phyloP scores from a whole-genome alignment of 768 basidiomycete genomes.

The Boletus subcaerulescens region DNA sequence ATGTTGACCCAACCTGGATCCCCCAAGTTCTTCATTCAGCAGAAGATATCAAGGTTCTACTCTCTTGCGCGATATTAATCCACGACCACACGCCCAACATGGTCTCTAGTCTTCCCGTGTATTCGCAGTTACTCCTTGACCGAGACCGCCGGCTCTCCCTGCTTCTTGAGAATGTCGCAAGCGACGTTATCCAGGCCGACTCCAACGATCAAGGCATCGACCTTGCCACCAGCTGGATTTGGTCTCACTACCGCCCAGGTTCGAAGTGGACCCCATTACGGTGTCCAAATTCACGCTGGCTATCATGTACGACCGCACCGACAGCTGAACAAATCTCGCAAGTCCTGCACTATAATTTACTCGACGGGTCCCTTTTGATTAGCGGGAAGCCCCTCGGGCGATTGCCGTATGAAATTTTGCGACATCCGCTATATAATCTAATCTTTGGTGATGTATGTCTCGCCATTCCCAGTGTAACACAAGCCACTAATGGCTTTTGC shows the following conservation, averaged over 20 bases:
- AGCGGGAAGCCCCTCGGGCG: constrained; percentile 26
- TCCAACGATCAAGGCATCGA: constrained; percentile 11
- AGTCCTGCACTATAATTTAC: constrained; percentile 18
- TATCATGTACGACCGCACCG: constrained; percentile 15
- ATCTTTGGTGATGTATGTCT: constrained; percentile 23
- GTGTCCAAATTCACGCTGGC: constrained; percentile 20
- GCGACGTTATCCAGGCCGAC: not conserved
- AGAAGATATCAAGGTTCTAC: constrained; percentile 22
- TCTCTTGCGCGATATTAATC: constrained; percentile 25
- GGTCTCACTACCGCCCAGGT: constrained; percentile 24
- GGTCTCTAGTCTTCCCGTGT: not conserved
- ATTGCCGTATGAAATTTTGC: constrained; percentile 18
- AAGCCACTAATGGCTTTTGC: not conserved
- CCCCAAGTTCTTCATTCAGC: constrained; percentile 14
- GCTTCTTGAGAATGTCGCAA: constrained; percentile 15
- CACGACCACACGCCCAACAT: constrained; percentile 24
- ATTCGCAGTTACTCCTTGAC: constrained; percentile 22
- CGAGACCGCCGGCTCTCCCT: constrained; percentile 32
- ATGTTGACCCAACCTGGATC: constrained; percentile 18
- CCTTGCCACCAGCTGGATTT: constrained; percentile 16
- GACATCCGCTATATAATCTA: constrained; percentile 16
- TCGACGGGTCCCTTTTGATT: constrained; percentile 27
- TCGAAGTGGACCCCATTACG: constrained; percentile 19
- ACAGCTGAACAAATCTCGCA: constrained; percentile 14
- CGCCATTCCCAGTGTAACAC: too few species aligned